phyloP scores from a whole-genome alignment of 768 basidiomycete species.

The Amanita subjunquillea region DNA sequence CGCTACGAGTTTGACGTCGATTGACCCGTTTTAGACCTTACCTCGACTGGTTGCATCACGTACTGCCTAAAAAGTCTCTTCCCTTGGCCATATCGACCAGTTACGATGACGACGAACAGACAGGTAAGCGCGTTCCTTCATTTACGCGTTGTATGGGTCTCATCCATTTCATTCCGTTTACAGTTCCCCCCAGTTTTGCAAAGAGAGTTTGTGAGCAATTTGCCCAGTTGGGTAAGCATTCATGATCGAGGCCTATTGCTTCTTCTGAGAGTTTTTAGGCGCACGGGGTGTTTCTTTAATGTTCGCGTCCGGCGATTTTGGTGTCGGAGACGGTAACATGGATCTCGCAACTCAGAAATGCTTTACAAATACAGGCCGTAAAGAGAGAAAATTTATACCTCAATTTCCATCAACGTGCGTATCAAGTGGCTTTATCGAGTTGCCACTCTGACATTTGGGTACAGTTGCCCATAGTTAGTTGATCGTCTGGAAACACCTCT shows the following conservation, averaged over 20 bases:
- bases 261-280: slow-evolving; percentile 21
- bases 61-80: slow-evolving; percentile 31
- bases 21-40: slow-evolving; percentile 16
- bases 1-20: slow-evolving; percentile 3
- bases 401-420: slow-evolving; percentile 45
- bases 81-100: slow-evolving; percentile 58
- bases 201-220: slow-evolving; percentile 42
- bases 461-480: slow-evolving; percentile 40
- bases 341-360: slow-evolving; percentile 43
- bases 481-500: neutral
- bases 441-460: neutral
- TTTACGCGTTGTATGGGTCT: neutral
- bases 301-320: slow-evolving; percentile 58
- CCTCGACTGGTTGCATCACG: slow-evolving; percentile 44
- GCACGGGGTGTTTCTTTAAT: slow-evolving; percentile 54
- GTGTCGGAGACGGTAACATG: slow-evolving; percentile 50
- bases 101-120: slow-evolving; percentile 62
- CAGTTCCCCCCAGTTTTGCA: slow-evolving; percentile 48
- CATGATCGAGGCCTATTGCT: neutral
- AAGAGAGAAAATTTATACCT: slow-evolving; percentile 39
- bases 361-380: slow-evolving; percentile 46
- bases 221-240: slow-evolving; percentile 42
- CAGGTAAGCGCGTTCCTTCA: slow-evolving; percentile 25
- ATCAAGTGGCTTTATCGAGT: slow-evolving; percentile 19
- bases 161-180: neutral